These are phyloP conservation scores for Corchorus capsularis DNA, from an alignment of 345 rosid species.

Conservation along the genomic window DNA sequence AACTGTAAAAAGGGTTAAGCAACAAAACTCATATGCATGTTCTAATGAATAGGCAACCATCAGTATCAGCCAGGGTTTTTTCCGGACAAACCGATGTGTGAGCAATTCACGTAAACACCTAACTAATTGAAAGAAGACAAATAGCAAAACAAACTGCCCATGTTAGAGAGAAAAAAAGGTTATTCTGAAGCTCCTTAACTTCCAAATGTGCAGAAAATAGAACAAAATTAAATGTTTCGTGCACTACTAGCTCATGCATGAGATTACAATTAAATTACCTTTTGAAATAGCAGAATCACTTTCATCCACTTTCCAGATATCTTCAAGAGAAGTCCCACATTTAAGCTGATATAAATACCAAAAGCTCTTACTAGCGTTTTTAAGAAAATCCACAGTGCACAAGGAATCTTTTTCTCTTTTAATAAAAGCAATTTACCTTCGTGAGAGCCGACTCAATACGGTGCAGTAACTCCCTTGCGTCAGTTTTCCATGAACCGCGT, in stretches of 20 bases:
- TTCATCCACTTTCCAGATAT: constrained; percentile 55
- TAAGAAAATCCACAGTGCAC: constrained; percentile 14
- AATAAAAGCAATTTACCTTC: constrained; percentile 52
- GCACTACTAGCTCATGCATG: constrained; percentile 9
- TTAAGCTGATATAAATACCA: constrained; percentile 58
- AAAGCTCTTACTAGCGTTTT: constrained; percentile 23
- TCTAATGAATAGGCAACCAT: neutral
- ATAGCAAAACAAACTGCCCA: neutral
- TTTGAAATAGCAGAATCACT: constrained; percentile 36
- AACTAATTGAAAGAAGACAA: constrained; percentile 1
- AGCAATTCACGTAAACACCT: neutral
- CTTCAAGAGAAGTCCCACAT: constrained; percentile 53
- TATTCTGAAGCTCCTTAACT: neutral
- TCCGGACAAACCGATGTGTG: neutral
- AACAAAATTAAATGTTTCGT: constrained; percentile 6
- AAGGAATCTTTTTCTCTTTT: neutral
- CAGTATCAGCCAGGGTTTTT: neutral
- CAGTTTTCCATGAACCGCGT: constrained; percentile 53
- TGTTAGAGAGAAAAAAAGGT: neutral
- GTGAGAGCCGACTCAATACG: constrained; percentile 50
- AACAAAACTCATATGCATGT: neutral
- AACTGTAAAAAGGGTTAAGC: constrained; percentile 4
- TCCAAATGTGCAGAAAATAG: neutral
- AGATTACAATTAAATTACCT: constrained; percentile 41
- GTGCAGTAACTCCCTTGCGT: constrained; percentile 50